These are phyloP conservation scores for Salix caprea DNA, from an alignment of 345 rosid genomes.

Conservation along the genomic window DNA sequence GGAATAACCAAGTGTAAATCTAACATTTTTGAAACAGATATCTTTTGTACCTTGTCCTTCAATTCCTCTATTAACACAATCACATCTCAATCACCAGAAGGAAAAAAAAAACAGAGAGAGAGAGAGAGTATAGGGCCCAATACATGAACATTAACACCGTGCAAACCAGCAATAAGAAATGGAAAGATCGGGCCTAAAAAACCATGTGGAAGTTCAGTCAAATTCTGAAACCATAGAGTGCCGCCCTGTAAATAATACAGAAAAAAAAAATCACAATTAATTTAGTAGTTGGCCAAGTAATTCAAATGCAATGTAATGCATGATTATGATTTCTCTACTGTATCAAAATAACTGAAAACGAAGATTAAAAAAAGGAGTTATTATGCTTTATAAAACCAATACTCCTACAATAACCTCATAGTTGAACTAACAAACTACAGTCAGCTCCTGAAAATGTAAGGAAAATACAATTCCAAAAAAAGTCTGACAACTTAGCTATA, in stretches of 20 bases:
- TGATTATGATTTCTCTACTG: too few species aligned
- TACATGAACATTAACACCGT: conserved; percentile 78
- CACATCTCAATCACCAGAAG: too few species aligned
- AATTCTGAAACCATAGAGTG: conserved; percentile 84
- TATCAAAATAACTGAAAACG: too few species aligned
- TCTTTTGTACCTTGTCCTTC: too few species aligned
- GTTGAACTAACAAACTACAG: too few species aligned
- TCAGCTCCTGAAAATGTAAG: too few species aligned
- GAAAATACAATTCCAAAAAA: background rate
- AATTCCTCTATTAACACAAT: too few species aligned
- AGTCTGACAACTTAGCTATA: background rate
- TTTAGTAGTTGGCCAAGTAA: background rate
- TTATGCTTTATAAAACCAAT: too few species aligned
- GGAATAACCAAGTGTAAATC: background rate
- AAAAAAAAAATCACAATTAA: background rate
- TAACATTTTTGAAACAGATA: too few species aligned
- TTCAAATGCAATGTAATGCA: background rate
- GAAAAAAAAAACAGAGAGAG: too few species aligned
- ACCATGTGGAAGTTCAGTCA: conserved; percentile 73
- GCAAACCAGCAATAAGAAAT: conserved; percentile 66
- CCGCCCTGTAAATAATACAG: conserved; percentile 69
- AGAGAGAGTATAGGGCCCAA: background rate
- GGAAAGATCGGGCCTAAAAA: conserved; percentile 66
- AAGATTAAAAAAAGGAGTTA: too few species aligned
- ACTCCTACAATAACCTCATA: too few species aligned